Conservation (phyloP, 306 rosid species). For the Trichosanthes truncata region DNA sequence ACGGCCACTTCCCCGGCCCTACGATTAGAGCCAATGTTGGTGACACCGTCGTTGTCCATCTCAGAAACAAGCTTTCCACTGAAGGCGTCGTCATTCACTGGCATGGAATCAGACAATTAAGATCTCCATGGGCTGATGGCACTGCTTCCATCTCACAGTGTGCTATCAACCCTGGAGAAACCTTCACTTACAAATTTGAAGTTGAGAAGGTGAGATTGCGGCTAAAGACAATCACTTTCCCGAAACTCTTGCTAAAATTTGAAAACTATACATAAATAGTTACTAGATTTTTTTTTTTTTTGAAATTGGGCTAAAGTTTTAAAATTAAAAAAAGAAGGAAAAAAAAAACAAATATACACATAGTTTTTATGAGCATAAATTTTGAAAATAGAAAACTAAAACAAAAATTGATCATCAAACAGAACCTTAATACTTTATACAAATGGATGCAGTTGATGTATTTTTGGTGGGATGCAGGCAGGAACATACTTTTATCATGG, state of each 20-base stretch:
- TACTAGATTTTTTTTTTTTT: no score
- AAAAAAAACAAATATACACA: no score
- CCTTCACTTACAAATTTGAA: constrained; percentile 44
- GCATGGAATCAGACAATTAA: constrained; percentile 63
- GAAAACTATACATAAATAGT: no score
- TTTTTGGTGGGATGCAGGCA: background rate
- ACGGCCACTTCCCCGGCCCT: constrained; percentile 73
- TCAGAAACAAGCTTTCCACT: constrained; percentile 58
- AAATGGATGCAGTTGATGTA: no score
- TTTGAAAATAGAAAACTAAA: no score
- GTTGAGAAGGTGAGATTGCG: constrained; percentile 69
- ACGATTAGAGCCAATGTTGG: constrained; percentile 53
- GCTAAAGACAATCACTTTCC: constrained; percentile 5
- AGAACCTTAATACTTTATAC: constrained; percentile 16
- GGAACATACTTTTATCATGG: constrained; percentile 88
- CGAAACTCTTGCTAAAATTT: no score
- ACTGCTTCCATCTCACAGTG: constrained; percentile 79
- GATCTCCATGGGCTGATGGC: constrained; percentile 89
- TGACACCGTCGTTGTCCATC: constrained; percentile 40
- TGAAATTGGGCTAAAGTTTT: no score
- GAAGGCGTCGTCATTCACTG: constrained; percentile 86
- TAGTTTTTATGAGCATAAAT: no score
- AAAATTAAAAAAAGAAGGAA: no score
- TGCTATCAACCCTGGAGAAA: constrained; percentile 68
- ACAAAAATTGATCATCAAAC: no score